Conservation (phyloP, 2,329 filamentous ascomycete genomes). For the Tolypocladium tundrense region DNA sequence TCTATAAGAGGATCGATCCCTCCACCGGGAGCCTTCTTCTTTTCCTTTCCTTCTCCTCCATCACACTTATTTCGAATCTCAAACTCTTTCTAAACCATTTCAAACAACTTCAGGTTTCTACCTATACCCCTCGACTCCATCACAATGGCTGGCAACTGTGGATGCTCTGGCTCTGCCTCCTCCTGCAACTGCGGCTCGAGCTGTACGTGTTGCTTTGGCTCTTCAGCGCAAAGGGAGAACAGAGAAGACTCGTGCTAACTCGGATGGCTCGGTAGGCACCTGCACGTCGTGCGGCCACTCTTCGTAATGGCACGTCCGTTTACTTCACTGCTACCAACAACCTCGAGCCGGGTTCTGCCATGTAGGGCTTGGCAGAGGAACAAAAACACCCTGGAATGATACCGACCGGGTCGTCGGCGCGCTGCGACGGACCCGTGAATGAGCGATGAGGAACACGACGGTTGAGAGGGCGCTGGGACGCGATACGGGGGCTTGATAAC, state of each 20-base stretch:
- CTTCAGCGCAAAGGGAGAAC: not conserved
- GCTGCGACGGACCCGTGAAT: not conserved
- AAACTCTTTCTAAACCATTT: slow-evolving; percentile 1
- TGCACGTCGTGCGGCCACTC: slow-evolving; percentile 17
- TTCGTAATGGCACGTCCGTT: not conserved
- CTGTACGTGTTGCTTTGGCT: slow-evolving; percentile 14
- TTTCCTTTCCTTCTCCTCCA: slow-evolving; percentile 3
- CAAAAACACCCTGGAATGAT: not conserved
- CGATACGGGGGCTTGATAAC: slow-evolving; percentile 5
- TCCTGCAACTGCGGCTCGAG: slow-evolving; percentile 25
- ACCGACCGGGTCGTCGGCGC: not conserved
- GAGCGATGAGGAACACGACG: not conserved
- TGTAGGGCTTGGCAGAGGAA: not conserved
- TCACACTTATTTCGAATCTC: slow-evolving; percentile 8
- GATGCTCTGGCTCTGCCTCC: slow-evolving; percentile 22
- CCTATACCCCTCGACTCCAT: slow-evolving; percentile 4
- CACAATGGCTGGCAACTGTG: slow-evolving; percentile 26
- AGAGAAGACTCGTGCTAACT: slow-evolving; percentile 6
- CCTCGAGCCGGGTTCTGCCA: not conserved
- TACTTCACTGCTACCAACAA: not conserved
- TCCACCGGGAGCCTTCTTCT: slow-evolving; percentile 3
- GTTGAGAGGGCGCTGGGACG: slow-evolving; percentile 4
- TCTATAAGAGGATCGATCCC: slow-evolving; percentile 13
- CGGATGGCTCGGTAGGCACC: slow-evolving; percentile 12
- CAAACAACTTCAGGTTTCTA: slow-evolving; percentile 4